Evolutionary conservation across 2,329 filamentous ascomycete species (phyloP), one percentile per base, ranked within the genome.

Genomic region (Dothiorella sarmentorum): DNA sequence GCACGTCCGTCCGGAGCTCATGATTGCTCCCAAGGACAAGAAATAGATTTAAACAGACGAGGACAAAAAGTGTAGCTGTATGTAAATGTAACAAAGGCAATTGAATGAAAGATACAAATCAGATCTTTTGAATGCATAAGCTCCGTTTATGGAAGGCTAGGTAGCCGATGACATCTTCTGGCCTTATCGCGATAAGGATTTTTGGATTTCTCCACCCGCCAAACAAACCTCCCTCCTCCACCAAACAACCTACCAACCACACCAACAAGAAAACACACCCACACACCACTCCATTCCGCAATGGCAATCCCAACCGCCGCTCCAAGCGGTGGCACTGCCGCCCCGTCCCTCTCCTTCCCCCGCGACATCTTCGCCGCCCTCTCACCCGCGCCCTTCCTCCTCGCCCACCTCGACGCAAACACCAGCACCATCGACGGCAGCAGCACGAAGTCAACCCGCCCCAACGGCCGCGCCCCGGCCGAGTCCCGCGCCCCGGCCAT

Each of bases 1-100:
- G 66, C 82, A 95, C 64, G 94, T 99, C 65, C 86, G 86, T 69
- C 94, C 94, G 22, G 93, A 97, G 80, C 83, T 97, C 71, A 99
- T 99, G 93, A 82, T 99, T 70, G 87, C 87, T 61, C 93, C 93
- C 49, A 87, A 85, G 75, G 84, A 87, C 69, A 82, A 82, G 73
- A 83, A 85, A 71, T 81, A 78, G 22, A 35, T 42, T 43, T 43
- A n/a, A 9, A 35, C 24, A 43, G 40, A 31, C 7, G 4, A 7
- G 20, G 37, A 56, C 4, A 11, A 43, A 44, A 56, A 33, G 52
- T 43, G 52, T 56, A 56, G 33, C 31, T 43, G 22, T 37, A 40
- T 27, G 37, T 53, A 53, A 53, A 53, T 53, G 29, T 53, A 53
- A 9, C 22, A 53, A 40, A 24, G 29, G 29, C 10, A 53, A n/a